Conservation (phyloP, 2,329 filamentous ascomycete genomes). For the Beauveria sp. region DNA sequence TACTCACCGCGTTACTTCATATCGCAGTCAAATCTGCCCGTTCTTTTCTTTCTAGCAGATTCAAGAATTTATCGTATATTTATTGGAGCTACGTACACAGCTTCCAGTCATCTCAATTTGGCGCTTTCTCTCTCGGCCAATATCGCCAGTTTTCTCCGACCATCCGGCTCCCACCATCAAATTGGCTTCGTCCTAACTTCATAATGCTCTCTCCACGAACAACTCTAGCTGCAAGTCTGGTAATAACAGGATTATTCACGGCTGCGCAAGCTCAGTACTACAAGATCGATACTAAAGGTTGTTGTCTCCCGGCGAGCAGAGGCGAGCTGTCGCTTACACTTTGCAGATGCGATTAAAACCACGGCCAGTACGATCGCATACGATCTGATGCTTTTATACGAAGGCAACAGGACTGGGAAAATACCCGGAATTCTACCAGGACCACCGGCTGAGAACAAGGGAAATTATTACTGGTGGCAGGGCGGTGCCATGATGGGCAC, state of each 20-base stretch:
- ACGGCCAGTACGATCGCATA: slow-evolving; percentile 32
- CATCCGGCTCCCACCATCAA: background rate
- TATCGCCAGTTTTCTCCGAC: background rate
- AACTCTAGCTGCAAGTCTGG: background rate
- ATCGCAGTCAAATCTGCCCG: background rate
- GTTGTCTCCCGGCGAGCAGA: background rate
- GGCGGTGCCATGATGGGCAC: slow-evolving; percentile 61
- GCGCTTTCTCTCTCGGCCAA: background rate
- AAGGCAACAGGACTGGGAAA: slow-evolving; percentile 34
- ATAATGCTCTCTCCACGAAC: background rate
- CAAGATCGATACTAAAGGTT: slow-evolving; percentile 12
- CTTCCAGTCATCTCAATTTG: too few species aligned
- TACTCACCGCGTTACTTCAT: background rate
- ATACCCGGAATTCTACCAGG: slow-evolving; percentile 44
- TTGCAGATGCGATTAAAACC: slow-evolving; percentile 31
- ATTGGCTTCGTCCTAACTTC: background rate
- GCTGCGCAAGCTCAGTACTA: slow-evolving; percentile 7
- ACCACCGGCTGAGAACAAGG: slow-evolving; percentile 29
- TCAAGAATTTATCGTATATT: background rate
- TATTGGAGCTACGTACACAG: background rate
- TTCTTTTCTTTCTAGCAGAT: background rate
- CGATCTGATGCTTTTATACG: slow-evolving; percentile 38
- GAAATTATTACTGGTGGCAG: slow-evolving; percentile 70
- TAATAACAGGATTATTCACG: background rate
- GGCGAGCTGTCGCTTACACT: background rate